Conservation (phyloP, 140 eudicot species). For the Eryngium alpinum region DNA sequence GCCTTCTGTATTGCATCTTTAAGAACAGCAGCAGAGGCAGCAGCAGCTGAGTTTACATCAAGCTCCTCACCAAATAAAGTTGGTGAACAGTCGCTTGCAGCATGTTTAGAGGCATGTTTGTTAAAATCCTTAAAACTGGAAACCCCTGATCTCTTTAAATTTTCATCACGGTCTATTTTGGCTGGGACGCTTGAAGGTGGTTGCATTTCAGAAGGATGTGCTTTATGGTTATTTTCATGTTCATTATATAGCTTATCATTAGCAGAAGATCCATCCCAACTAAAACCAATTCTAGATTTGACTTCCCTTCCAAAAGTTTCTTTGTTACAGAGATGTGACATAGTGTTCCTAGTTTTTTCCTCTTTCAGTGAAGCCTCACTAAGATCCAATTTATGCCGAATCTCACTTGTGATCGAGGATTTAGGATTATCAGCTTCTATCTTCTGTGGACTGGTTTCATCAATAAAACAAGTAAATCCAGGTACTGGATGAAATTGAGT, state of each 20-base stretch:
- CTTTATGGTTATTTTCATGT: slow-evolving; percentile 25
- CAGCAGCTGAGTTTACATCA: slow-evolving; percentile 80
- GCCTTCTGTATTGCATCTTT: slow-evolving; percentile 89
- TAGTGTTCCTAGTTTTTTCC: slow-evolving; percentile 7
- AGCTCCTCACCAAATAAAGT: slow-evolving; percentile 50
- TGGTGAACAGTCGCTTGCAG: slow-evolving; percentile 29
- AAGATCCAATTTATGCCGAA: slow-evolving; percentile 24
- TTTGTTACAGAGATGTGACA: slow-evolving; percentile 16
- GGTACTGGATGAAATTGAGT: slow-evolving; percentile 66
- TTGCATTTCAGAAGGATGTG: slow-evolving; percentile 28
- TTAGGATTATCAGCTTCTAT: slow-evolving; percentile 30
- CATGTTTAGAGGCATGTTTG: slow-evolving; percentile 26
- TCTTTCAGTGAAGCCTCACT: slow-evolving; percentile 22
- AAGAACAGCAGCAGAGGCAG: slow-evolving; percentile 70
- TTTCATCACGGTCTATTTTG: slow-evolving; percentile 20
- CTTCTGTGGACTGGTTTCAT: slow-evolving; percentile 46
- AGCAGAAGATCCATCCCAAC: slow-evolving; percentile 29
- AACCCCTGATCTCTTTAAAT: slow-evolving; percentile 23
- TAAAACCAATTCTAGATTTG: slow-evolving; percentile 29
- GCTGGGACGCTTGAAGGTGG: slow-evolving; percentile 26
- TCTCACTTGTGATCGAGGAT: slow-evolving; percentile 24
- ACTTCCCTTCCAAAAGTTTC: slow-evolving; percentile 20
- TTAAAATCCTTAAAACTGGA: slow-evolving; percentile 25
- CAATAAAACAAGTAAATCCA: slow-evolving; percentile 67
- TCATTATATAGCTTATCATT: slow-evolving; percentile 23